Percentiles rank a stretch among this genome's conserved stretches.
These are phyloP conservation scores for Fragilariopsis cylindrus DNA, from an alignment of 108 stramenopile genomes.

Conservation along the genomic window DNA sequence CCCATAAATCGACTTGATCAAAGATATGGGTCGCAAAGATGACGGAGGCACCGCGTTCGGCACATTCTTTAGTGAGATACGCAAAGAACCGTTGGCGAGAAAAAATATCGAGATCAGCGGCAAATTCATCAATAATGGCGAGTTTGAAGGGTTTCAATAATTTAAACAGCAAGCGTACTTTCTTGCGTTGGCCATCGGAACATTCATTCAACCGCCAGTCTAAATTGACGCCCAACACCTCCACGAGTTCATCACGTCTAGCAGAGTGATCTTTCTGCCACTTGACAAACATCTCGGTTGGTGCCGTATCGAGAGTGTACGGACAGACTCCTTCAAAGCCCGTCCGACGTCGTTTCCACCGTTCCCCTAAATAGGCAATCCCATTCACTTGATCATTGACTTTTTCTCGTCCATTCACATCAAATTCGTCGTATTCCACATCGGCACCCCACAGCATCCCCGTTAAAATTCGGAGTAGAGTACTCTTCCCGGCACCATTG, in stretches of 20 bases:
- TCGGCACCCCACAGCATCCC: not conserved
- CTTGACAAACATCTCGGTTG: constrained; percentile 71
- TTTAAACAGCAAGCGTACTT: constrained; percentile 51
- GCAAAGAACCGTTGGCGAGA: constrained; percentile 39
- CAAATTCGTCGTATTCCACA: constrained; percentile 22
- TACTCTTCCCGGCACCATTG: constrained; percentile 12
- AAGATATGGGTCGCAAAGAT: constrained; percentile 89
- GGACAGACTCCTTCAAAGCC: constrained; percentile 50
- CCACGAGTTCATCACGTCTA: constrained; percentile 68
- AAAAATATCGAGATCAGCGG: constrained; percentile 49
- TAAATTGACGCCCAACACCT: constrained; percentile 71
- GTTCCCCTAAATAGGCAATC: constrained; percentile 41
- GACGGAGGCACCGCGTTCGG: constrained; percentile 61
- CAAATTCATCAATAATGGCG: constrained; percentile 41
- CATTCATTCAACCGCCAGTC: constrained; percentile 87
- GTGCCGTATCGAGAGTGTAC: constrained; percentile 50
- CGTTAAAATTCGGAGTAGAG: constrained; percentile 8
- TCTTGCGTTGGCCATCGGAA: constrained; percentile 51
- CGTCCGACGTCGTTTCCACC: constrained; percentile 47
- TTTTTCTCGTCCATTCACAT: constrained; percentile 19
- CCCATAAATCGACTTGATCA: constrained; percentile 83
- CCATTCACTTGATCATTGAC: constrained; percentile 43
- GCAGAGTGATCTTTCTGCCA: constrained; percentile 66
- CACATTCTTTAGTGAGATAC: constrained; percentile 70
- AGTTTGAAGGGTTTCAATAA: constrained; percentile 38